phyloP scores from a whole-genome alignment of 1,284 basidiomycete genomes.

The Exobasidium cylindrosporum region DNA sequence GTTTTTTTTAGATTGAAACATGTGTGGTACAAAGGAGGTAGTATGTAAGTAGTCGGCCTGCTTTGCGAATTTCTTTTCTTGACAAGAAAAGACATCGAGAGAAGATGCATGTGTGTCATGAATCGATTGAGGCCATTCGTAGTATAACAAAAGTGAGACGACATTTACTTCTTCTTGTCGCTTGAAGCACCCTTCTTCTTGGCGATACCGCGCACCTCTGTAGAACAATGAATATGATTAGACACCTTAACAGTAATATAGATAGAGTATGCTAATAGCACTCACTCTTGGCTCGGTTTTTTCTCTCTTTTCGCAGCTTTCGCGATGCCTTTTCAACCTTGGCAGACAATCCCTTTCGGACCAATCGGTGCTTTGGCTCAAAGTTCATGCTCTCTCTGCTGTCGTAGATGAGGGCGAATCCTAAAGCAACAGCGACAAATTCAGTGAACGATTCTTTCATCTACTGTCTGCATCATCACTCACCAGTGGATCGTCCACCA shows the following conservation, averaged over 20 bases:
- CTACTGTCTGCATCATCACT: background rate
- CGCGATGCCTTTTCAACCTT: slow-evolving; percentile 91
- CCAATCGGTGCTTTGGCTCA: slow-evolving; percentile 92
- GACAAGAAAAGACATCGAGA: background rate
- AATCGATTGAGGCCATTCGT: background rate
- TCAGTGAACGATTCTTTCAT: slow-evolving; percentile 47
- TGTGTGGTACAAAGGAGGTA: background rate
- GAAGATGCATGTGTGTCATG: background rate
- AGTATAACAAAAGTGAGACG: background rate
- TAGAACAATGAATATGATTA: background rate
- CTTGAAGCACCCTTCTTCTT: slow-evolving; percentile 13
- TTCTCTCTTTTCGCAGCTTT: slow-evolving; percentile 98
- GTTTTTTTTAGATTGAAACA: background rate
- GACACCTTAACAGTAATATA: background rate
- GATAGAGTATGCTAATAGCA: background rate
- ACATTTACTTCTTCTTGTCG: slow-evolving; percentile 16
- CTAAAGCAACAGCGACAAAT: background rate
- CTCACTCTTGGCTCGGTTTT: slow-evolving; percentile 97
- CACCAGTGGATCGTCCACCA: slow-evolving; percentile 88
- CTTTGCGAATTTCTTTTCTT: background rate
- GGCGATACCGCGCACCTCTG: slow-evolving; percentile 11
- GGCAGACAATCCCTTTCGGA: slow-evolving; percentile 80
- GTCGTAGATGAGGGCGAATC: slow-evolving; percentile 95
- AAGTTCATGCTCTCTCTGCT: slow-evolving; percentile 86
- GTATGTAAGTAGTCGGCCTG: background rate